Evolutionary conservation across 2,329 filamentous ascomycete species (phyloP).

Genomic region (Tolypocladium tropicale): DNA sequence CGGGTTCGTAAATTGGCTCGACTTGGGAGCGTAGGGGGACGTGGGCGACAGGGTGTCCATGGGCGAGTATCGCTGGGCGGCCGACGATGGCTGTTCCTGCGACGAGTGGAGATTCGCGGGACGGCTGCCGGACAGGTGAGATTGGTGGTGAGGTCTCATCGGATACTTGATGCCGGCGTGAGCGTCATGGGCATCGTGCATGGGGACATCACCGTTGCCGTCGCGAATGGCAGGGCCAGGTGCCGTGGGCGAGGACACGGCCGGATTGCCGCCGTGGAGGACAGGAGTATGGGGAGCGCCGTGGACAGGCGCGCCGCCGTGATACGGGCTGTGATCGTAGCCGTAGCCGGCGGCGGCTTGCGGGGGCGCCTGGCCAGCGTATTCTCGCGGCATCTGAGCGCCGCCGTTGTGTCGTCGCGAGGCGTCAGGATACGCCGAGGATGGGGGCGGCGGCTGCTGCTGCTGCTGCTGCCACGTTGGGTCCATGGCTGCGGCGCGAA

Average conservation of each 20-base stretch:
- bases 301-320: constrained; percentile 27
- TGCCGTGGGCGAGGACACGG: constrained; percentile 41
- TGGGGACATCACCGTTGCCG: constrained; percentile 65
- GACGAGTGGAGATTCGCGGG: constrained; percentile 59
- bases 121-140: constrained; percentile 49
- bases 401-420: constrained; percentile 54
- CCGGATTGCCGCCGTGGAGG: constrained; percentile 37
- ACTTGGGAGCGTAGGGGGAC: constrained; percentile 61
- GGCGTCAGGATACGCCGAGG: constrained; percentile 58
- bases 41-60: constrained; percentile 84
- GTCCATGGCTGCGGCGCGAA: constrained; percentile 32
- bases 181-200: constrained; percentile 78
- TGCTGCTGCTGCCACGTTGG: constrained; percentile 50
- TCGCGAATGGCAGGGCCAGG: constrained; percentile 51
- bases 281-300: constrained; percentile 17
- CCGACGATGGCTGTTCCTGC: constrained; percentile 56
- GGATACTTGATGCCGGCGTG: constrained; percentile 83
- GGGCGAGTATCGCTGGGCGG: constrained; percentile 87
- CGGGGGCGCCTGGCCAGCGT: constrained; percentile 26
- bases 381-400: constrained; percentile 36
- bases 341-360: constrained; percentile 20
- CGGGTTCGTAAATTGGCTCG: constrained; percentile 45
- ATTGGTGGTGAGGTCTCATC: constrained; percentile 66
- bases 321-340: constrained; percentile 61
- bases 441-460: constrained; percentile 37